Conservation (phyloP, 768 basidiomycete species). For the Hygrocybe coccinea region DNA sequence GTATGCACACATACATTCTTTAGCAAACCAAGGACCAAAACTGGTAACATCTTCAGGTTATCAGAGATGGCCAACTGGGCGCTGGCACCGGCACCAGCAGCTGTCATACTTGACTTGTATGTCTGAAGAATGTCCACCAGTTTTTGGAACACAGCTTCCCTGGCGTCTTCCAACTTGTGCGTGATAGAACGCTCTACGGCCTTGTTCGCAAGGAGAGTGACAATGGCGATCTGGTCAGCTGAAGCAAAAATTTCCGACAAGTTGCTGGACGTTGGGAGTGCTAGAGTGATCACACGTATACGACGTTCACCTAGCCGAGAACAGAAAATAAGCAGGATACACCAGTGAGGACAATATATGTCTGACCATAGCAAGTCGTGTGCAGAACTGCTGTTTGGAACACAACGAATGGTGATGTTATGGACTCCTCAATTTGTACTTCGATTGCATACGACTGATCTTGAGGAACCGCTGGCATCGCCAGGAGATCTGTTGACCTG, state of each 20-base stretch:
- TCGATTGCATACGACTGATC: slow-evolving; percentile 97
- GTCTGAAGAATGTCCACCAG: slow-evolving; percentile 79
- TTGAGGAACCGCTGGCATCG: slow-evolving; percentile 94
- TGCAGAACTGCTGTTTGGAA: slow-evolving; percentile 93
- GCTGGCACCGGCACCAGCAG: slow-evolving; percentile 87
- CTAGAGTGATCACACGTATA: slow-evolving; percentile 85
- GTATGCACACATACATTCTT: slow-evolving; percentile 68
- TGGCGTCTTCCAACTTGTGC: slow-evolving; percentile 83
- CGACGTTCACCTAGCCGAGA: slow-evolving; percentile 61
- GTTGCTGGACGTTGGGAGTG: slow-evolving; percentile 82
- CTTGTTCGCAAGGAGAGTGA: slow-evolving; percentile 83
- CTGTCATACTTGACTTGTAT: slow-evolving; percentile 96
- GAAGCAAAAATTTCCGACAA: slow-evolving; percentile 87
- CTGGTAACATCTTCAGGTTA: slow-evolving; percentile 91
- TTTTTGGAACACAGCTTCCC: slow-evolving; percentile 79
- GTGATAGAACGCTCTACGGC: slow-evolving; percentile 85
- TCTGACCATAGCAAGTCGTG: slow-evolving; percentile 81
- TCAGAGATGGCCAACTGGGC: slow-evolving; percentile 90
- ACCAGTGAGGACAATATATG: neutral
- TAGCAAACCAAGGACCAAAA: slow-evolving; percentile 81
- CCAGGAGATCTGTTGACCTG: slow-evolving; percentile 91
- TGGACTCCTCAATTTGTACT: slow-evolving; percentile 89
- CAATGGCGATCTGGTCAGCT: slow-evolving; percentile 83
- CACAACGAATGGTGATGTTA: slow-evolving; percentile 87
- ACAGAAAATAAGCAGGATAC: neutral